Evolutionary conservation across 176 grass and related monocot species (phyloP).

Genomic region (Panicum miliaceum): DNA sequence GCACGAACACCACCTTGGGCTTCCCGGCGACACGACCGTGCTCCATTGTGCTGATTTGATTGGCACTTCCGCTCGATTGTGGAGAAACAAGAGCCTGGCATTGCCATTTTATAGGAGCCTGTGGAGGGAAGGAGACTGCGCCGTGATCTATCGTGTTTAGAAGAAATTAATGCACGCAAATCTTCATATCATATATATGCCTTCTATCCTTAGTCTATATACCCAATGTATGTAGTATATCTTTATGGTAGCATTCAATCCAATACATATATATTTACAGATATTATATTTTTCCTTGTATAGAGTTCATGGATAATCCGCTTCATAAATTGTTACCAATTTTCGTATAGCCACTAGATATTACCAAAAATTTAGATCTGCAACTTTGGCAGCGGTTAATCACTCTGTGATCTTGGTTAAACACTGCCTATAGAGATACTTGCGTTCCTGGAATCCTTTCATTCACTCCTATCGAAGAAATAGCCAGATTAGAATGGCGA

Average conservation of each 20-base stretch:
- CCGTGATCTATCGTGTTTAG: background rate
- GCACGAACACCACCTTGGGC: conserved; percentile 68
- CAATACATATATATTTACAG: background rate
- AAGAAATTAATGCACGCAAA: background rate
- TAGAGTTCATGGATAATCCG: background rate
- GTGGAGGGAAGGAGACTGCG: background rate
- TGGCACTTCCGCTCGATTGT: background rate
- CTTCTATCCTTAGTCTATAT: background rate
- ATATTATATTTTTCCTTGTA: background rate
- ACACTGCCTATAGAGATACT: background rate
- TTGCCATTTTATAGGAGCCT: background rate
- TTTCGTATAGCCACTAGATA: background rate
- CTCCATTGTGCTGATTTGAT: background rate
- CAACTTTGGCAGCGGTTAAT: background rate
- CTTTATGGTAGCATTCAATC: background rate
- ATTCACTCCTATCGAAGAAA: background rate
- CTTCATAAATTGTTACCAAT: background rate
- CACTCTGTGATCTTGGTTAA: background rate
- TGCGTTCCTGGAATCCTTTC: background rate
- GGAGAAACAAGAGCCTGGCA: background rate
- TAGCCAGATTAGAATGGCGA: too few species aligned
- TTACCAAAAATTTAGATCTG: background rate
- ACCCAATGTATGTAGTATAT: background rate
- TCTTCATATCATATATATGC: background rate
- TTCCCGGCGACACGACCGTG: background rate